Conservation (phyloP, 495 filamentous ascomycete species). For the Penicillium simplicissimum region DNA sequence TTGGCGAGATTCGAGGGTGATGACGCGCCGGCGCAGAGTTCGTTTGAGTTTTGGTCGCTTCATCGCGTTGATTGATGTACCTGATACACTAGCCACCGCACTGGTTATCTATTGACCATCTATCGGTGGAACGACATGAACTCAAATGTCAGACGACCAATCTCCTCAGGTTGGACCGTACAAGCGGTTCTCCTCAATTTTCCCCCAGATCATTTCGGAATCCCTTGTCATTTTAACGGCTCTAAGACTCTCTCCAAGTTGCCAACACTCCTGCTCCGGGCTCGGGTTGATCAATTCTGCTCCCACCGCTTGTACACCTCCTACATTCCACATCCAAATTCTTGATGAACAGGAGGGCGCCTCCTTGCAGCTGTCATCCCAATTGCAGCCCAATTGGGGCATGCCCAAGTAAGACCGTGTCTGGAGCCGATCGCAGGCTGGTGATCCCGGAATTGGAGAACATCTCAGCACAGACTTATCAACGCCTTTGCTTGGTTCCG, state of each 20-base stretch:
- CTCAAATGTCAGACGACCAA: not conserved
- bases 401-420: constrained; percentile 22
- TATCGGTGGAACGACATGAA: not conserved
- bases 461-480: not conserved
- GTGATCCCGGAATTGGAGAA: constrained; percentile 1
- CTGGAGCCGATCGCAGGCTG: not conserved
- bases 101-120: not conserved
- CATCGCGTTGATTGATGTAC: not conserved
- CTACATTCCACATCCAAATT: constrained; percentile 28
- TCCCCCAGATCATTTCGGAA: not conserved
- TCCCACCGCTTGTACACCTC: not conserved
- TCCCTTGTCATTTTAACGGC: not conserved
- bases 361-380: constrained; percentile 28
- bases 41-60: not conserved
- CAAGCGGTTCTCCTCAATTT: not conserved
- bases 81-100: not conserved
- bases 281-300: not conserved
- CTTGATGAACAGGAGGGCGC: constrained; percentile 13
- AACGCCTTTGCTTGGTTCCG: not conserved
- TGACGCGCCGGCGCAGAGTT: not conserved
- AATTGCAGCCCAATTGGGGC: constrained; percentile 21
- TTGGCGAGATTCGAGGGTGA: not conserved
- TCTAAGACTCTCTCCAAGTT: not conserved
- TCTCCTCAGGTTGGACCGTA: not conserved
- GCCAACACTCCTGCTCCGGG: not conserved